phyloP scores from a whole-genome alignment of 441 rosid species.

The Adansonia rubrostipa region DNA sequence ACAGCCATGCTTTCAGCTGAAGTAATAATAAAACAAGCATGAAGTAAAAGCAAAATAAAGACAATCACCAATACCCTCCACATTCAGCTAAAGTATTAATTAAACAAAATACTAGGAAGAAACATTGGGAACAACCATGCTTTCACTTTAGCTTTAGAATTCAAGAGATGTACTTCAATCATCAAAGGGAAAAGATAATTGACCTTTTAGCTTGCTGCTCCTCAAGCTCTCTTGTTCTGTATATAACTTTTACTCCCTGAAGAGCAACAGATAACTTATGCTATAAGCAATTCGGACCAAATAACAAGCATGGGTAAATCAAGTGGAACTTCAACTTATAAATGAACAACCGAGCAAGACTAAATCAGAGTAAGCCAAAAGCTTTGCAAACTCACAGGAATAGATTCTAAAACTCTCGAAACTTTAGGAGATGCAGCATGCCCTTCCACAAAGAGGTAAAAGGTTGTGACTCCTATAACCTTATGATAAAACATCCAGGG shows the following conservation, averaged over 20 bases:
- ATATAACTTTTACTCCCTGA: slow-evolving; percentile 76
- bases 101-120: slow-evolving; percentile 8
- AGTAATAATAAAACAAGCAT: background rate
- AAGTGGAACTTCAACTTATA: slow-evolving; percentile 9
- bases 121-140: slow-evolving; percentile 1
- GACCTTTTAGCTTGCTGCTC: slow-evolving; percentile 84
- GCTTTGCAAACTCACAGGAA: slow-evolving; percentile 55
- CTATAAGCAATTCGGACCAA: slow-evolving; percentile 10
- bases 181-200: slow-evolving; percentile 23
- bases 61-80: slow-evolving; percentile 2
- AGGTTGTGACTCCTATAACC: slow-evolving; percentile 73
- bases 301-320: slow-evolving; percentile 10
- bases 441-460: slow-evolving; percentile 79
- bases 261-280: slow-evolving; percentile 22
- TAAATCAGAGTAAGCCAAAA: slow-evolving; percentile 6
- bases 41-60: background rate
- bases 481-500: slow-evolving; percentile 90
- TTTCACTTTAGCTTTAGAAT: slow-evolving; percentile 24
- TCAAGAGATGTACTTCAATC: slow-evolving; percentile 5
- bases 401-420: slow-evolving; percentile 68
- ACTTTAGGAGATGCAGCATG: slow-evolving; percentile 69
- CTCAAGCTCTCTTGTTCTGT: slow-evolving; percentile 71
- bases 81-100: slow-evolving; percentile 6
- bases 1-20: background rate
- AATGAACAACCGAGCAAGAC: slow-evolving; percentile 20